phyloP scores from a whole-genome alignment of 805 yeast species.

The Saccharomycopsis fodiens region DNA sequence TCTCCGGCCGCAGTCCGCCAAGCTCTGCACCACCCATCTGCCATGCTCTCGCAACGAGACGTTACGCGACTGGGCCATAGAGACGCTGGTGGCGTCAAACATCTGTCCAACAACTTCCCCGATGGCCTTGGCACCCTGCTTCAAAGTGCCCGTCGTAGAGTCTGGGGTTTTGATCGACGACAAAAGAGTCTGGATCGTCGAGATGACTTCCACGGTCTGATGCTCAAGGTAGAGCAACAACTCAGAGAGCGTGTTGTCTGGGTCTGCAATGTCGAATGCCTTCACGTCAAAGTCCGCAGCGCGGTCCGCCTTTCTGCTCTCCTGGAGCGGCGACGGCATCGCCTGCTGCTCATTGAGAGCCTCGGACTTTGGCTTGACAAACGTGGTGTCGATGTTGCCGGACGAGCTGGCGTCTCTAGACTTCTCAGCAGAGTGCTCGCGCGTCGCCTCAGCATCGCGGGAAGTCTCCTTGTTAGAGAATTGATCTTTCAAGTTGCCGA shows the following conservation, averaged over 20 bases:
- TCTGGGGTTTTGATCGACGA: slow-evolving; percentile 71
- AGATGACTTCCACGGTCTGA: slow-evolving; percentile 86
- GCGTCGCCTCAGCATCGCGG: slow-evolving; percentile 9
- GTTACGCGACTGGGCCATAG: slow-evolving; percentile 86
- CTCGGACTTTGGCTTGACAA: slow-evolving; percentile 6
- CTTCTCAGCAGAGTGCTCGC: not conserved
- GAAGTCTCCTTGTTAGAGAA: not conserved
- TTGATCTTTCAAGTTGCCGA: not conserved
- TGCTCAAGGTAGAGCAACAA: slow-evolving; percentile 82
- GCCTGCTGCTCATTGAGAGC: not conserved
- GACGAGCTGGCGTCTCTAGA: slow-evolving; percentile 11
- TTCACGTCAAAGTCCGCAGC: slow-evolving; percentile 52
- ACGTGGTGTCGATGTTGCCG: not conserved
- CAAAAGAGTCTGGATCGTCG: slow-evolving; percentile 78
- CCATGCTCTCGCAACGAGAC: slow-evolving; percentile 84
- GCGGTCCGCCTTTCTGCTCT: slow-evolving; percentile 17
- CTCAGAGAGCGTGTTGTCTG: slow-evolving; percentile 82
- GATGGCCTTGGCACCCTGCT: slow-evolving; percentile 69
- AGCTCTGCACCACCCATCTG: slow-evolving; percentile 78
- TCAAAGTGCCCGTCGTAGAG: slow-evolving; percentile 65
- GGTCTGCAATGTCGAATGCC: slow-evolving; percentile 73
- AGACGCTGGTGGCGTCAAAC: slow-evolving; percentile 81
- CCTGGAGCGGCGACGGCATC: slow-evolving; percentile 16
- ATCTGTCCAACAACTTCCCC: slow-evolving; percentile 72
- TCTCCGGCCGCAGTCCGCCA: slow-evolving; percentile 78